These are phyloP conservation scores for Erysimum cheiranthoides DNA, from an alignment of 345 rosid species.

Conservation along the genomic window DNA sequence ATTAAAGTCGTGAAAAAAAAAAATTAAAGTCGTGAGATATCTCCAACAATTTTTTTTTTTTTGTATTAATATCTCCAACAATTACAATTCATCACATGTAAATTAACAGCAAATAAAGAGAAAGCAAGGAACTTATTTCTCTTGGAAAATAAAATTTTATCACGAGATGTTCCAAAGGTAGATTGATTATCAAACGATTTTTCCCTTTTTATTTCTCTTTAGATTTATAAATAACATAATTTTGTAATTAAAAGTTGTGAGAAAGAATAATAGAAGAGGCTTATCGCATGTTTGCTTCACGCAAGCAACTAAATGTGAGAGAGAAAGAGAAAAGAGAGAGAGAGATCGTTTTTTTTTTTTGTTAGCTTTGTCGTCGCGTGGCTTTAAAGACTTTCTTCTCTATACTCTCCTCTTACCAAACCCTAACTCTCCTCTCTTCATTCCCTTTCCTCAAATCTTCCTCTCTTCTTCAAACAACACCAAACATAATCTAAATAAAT, in stretches of 20 bases:
- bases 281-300: conserved; percentile 99
- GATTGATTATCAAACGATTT: conserved; percentile 21
- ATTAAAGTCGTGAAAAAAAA: neutral
- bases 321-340: conserved; percentile 30
- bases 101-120: conserved; percentile 25
- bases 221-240: conserved; percentile 4
- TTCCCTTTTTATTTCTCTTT: neutral
- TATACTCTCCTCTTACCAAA: conserved; percentile 50
- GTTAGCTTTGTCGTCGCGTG: conserved; percentile 84
- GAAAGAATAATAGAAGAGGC: conserved; percentile 50
- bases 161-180: conserved; percentile 51
- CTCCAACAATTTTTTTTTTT: neutral
- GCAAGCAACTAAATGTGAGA: conserved; percentile 81
- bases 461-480: conserved; percentile 18
- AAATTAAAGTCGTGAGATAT: neutral
- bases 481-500: conserved; percentile 5
- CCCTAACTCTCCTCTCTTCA: conserved; percentile 49
- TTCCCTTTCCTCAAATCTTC: conserved; percentile 28
- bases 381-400: conserved; percentile 83
- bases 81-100: conserved; percentile 41
- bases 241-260: conserved; percentile 7
- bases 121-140: conserved; percentile 43
- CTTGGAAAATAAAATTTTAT: conserved; percentile 39
- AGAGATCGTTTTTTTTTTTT: conserved; percentile 27
- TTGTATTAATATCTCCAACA: conserved; percentile 11